Evolutionary conservation across 23 red algal species (phyloP), one percentile per base, ranked within the genome.

Genomic region (Rhodosorus marinus): DNA sequence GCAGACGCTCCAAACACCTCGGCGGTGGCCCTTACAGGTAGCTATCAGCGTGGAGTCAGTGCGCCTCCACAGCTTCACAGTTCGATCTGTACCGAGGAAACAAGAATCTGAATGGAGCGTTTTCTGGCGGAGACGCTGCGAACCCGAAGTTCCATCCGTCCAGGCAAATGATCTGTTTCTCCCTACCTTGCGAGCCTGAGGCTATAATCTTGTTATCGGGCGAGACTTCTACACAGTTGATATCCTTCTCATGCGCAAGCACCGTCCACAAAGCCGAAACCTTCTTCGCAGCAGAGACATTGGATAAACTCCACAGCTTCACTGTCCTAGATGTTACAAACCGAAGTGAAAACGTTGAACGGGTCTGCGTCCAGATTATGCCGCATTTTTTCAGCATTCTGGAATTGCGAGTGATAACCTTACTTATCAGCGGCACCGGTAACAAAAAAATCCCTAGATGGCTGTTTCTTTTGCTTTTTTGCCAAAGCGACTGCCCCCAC

Each of bases 151-250:
- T n/a, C n/a, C n/a, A n/a, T n/a, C n/a, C n/a, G n/a, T n/a, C n/a
- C n/a, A n/a, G n/a, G n/a, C n/a, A n/a, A n/a, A n/a, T n/a, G n/a
- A n/a, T n/a, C n/a, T n/a, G n/a, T n/a, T n/a, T n/a, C n/a, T n/a
- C n/a, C n/a, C n/a, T n/a, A n/a, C n/a, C n/a, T 54, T 77, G 70
- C 14, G 82, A 92, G 1, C 55, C 71, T 6, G 71, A 60, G 4
- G 67, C 70, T 29, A 92, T 52, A 27, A 71, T 31, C 19, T 54
- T 43, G 22, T 46, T 38, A 43, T 92, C 70, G 0, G 82, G 82
- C 25, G 82, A 80, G 19, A 92, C 60, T 8, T 56, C 72, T 2
- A 92, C 70, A 7, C 63, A 64, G 67, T 92, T 92, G 55, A 92
- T 72, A 54, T 92, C 82, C 53, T 76, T 76, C 24, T 77, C 66